phyloP scores from a whole-genome alignment of 805 yeast genomes.

The Komagataella mondaviorum region DNA sequence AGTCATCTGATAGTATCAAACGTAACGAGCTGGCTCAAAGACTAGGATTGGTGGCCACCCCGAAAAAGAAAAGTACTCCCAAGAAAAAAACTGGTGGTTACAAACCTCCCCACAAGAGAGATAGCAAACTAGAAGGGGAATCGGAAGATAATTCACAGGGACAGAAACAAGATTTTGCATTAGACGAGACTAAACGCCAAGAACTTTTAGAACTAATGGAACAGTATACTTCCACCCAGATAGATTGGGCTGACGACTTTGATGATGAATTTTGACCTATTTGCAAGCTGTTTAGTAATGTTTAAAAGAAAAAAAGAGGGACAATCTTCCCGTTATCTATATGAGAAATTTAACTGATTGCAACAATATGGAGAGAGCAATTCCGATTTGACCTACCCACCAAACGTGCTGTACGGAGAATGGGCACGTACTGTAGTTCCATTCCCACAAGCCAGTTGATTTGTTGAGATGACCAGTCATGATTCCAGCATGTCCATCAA shows the following conservation, averaged over 20 bases:
- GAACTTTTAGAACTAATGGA: background rate
- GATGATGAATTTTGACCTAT: background rate
- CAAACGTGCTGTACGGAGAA: slow-evolving; percentile 84
- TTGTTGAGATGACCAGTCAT: slow-evolving; percentile 58
- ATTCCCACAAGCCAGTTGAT: slow-evolving; percentile 37
- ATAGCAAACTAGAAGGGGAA: background rate
- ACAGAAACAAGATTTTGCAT: background rate
- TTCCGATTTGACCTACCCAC: slow-evolving; percentile 74
- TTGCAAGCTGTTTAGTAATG: background rate
- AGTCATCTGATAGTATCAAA: background rate
- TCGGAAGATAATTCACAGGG: background rate
- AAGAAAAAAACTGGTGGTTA: background rate
- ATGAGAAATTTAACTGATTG: slow-evolving; percentile 14
- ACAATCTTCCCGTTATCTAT: background rate
- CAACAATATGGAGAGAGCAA: slow-evolving; percentile 25
- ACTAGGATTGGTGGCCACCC: background rate
- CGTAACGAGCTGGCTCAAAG: background rate
- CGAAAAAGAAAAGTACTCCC: background rate
- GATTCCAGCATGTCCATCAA: slow-evolving; percentile 77
- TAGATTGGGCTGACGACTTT: background rate
- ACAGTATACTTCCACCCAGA: background rate
- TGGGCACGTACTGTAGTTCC: slow-evolving; percentile 62
- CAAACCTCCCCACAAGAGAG: background rate
- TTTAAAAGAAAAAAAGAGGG: background rate
- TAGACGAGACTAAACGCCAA: background rate